phyloP scores from a whole-genome alignment of 1,284 basidiomycete genomes.

The Ustilago cynodontis region DNA sequence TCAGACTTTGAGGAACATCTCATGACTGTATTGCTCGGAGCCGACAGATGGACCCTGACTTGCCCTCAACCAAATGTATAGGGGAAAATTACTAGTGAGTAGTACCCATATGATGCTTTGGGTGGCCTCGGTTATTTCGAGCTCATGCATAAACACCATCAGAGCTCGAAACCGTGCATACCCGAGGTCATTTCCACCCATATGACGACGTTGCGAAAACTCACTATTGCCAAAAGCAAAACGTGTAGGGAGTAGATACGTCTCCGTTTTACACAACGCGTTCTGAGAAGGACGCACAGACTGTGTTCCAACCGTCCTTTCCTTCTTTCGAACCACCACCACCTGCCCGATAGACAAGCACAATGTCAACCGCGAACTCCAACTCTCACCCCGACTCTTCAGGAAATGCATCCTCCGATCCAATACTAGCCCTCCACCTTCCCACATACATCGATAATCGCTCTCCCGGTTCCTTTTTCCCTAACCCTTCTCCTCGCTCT shows the following conservation, averaged over 20 bases:
- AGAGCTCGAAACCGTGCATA: too few relatives aligned
- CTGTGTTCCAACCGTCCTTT: not conserved
- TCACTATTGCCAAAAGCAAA: too few relatives aligned
- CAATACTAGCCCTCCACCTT: slow-evolving; percentile 21
- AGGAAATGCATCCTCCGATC: not conserved
- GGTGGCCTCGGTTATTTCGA: too few relatives aligned
- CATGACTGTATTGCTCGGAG: too few relatives aligned
- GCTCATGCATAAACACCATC: too few relatives aligned
- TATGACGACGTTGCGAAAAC: too few relatives aligned
- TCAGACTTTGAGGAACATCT: too few relatives aligned
- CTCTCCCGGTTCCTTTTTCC: slow-evolving; percentile 27
- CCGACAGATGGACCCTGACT: too few relatives aligned
- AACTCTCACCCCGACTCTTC: not conserved
- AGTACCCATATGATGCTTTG: too few relatives aligned
- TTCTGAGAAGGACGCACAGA: not conserved
- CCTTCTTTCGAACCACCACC: not conserved
- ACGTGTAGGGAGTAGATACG: not conserved
- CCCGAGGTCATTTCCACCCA: too few relatives aligned
- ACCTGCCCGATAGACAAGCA: not conserved
- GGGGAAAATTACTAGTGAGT: too few relatives aligned
- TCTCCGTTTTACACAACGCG: not conserved
- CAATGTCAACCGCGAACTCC: not conserved
- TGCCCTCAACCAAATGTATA: too few relatives aligned
- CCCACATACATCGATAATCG: slow-evolving; percentile 33
- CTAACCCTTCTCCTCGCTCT: slow-evolving; percentile 14